Conservation (phyloP, 139 green algal species). For the Micractinium conductrix region DNA sequence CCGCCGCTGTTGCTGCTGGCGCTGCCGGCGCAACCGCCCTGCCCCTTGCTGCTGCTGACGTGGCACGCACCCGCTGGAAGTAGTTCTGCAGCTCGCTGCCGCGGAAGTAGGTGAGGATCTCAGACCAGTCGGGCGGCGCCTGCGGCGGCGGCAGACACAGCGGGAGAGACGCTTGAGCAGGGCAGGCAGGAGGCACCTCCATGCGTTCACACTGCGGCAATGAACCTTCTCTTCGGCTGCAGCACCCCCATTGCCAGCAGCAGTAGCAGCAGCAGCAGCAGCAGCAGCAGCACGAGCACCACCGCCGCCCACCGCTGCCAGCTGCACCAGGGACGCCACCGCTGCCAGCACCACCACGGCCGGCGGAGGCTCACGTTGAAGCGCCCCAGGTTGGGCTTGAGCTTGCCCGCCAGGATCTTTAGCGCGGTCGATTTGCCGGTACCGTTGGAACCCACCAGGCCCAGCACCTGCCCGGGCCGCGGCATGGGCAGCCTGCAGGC, state of each 20-base stretch:
- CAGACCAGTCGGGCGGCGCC: slow-evolving; percentile 94
- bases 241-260: no score
- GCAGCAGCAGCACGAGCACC: not conserved
- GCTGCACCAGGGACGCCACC: no score
- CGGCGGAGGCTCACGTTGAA: slow-evolving; percentile 74
- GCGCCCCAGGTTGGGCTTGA: slow-evolving; percentile 98
- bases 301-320: not conserved
- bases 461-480: slow-evolving; percentile 94
- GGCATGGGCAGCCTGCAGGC: slow-evolving; percentile 84
- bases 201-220: no score
- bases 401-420: slow-evolving; percentile 97
- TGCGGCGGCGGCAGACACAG: no score
- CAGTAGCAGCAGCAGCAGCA: slow-evolving; percentile 1
- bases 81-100: slow-evolving; percentile 99
- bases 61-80: slow-evolving; percentile 83
- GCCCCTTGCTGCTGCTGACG: no score
- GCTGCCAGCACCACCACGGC: no score
- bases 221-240: no score
- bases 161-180: no score
- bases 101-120: slow-evolving; percentile 97
- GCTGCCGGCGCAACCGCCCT: not conserved
- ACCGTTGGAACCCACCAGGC: slow-evolving; percentile 98
- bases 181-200: no score
- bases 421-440: slow-evolving; percentile 99
- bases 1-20: no score